Evolutionary conservation across 2,329 filamentous ascomycete species (phyloP), one percentile per base, ranked within the genome.

Genomic region (Calonectria ilicicola): DNA sequence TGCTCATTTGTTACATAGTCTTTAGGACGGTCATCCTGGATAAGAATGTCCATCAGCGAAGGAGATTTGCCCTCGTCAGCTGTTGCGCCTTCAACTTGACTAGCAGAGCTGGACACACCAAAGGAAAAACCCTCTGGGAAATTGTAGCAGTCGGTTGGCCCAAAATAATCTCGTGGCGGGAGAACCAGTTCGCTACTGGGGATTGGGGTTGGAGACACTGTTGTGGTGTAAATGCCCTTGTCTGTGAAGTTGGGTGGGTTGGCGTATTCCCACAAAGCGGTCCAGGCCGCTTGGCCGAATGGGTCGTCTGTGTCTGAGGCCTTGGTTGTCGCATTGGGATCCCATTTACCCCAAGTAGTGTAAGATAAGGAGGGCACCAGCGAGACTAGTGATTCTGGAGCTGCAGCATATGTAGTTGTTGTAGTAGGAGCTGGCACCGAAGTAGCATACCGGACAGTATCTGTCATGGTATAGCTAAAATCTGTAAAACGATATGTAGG

Each of bases 111-210:
- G 0, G 88, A 83, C 3, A 89, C 87, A n/a, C 89, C 85, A 53
- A 86, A 86, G 2, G 82, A 79, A 65, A 90, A 89, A 46, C 84
- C 84, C 3, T 84, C 78, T 0, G 88, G 87, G 38, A 91, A 89
- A 23, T 83, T 84, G 58, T 88, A 86, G 74, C 88, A 89, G 19
- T 88, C 83, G 23, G 83, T 82, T 53, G 87, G 85, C 0, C 83
- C 83, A 68, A 89, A 88, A 71, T 88, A 89, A 62, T 88, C 86
- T 1, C 83, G 79, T 0, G 90, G 90, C 0, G 90, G 90, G 0
- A 90, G 83, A 7, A 91, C 82, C 1, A 92, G 84, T 69, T 91
- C 89, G 66, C 82, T 87, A 1, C 84, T 89, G 0, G 89, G 87
- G 1, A 92, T 81, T 0, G 89, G 85, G 0, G 89, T 92, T 0